A percentile compares a stretch with the other conserved stretches of the same genome.
phyloP scores from a whole-genome alignment of 2,329 filamentous ascomycete species.

The Fusarium austroafricanum region DNA sequence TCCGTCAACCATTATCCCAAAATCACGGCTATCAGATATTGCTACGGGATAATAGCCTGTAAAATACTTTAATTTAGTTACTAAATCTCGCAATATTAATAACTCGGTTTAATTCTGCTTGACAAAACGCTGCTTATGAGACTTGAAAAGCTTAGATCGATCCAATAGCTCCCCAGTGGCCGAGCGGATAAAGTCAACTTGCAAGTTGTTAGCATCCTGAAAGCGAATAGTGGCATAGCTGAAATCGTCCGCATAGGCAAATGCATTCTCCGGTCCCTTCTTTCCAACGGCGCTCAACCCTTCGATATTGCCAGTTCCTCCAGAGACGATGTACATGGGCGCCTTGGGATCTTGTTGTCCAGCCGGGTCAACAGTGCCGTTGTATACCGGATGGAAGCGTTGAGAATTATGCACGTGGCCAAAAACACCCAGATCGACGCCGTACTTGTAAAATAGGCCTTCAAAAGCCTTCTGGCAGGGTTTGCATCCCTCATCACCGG shows the following conservation, averaged over 20 bases:
- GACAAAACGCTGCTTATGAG: slow-evolving; percentile 14
- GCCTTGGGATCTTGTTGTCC: slow-evolving; percentile 22
- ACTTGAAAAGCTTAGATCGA: slow-evolving; percentile 18
- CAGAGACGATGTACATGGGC: slow-evolving; percentile 25
- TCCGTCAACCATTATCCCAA: too few relatives aligned
- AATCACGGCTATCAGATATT: too few relatives aligned
- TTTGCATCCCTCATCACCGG: slow-evolving; percentile 42
- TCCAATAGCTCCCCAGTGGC: slow-evolving; percentile 12
- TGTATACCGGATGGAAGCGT: slow-evolving; percentile 15
- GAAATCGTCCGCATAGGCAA: slow-evolving; percentile 30
- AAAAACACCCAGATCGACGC: slow-evolving; percentile 20
- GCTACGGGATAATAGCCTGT: too few relatives aligned
- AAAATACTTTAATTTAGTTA: too few relatives aligned
- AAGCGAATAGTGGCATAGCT: slow-evolving; percentile 27
- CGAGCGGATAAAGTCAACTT: slow-evolving; percentile 18
- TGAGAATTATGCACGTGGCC: slow-evolving; percentile 28
- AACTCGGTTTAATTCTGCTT: neutral
- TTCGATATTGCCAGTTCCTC: slow-evolving; percentile 25
- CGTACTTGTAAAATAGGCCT: slow-evolving; percentile 21
- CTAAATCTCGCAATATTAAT: too few relatives aligned
- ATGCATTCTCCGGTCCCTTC: slow-evolving; percentile 3
- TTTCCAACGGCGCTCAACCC: slow-evolving; percentile 12
- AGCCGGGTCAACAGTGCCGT: slow-evolving; percentile 12
- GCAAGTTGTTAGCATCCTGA: slow-evolving; percentile 5
- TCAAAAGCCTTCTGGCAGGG: slow-evolving; percentile 30